These are phyloP conservation scores for Nicotiana paniculata DNA, from an alignment of 257 asterid species.

Conservation along the genomic window DNA sequence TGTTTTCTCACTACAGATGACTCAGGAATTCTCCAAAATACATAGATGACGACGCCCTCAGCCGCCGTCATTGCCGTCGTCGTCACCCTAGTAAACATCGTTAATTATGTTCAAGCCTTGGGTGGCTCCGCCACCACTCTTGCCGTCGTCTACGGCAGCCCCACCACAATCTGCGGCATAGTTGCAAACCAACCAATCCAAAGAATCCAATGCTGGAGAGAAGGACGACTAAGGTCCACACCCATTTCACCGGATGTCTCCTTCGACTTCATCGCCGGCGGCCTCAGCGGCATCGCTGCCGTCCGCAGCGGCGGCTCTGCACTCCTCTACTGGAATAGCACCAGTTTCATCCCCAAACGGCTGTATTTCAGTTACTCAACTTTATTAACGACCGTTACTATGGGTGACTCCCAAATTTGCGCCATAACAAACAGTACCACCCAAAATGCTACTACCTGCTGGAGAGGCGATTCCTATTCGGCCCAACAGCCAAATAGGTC, in stretches of 20 bases:
- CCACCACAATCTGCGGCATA: conserved; percentile 55
- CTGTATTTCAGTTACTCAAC: conserved; percentile 35
- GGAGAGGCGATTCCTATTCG: conserved; percentile 43
- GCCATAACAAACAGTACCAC: conserved; percentile 29
- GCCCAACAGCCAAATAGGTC: conserved; percentile 12
- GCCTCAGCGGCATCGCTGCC: conserved; percentile 53
- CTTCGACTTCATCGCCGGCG: conserved; percentile 70
- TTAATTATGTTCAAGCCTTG: conserved; percentile 36
- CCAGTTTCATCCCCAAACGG: conserved; percentile 38
- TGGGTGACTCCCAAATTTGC: conserved; percentile 68
- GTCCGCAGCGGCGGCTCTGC: conserved; percentile 57
- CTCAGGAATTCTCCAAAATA: conserved; percentile 15
- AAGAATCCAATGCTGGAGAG: conserved; percentile 62
- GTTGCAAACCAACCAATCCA: conserved; percentile 46
- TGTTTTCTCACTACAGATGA: conserved; percentile 32
- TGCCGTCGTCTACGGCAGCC: conserved; percentile 59
- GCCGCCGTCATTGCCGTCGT: conserved; percentile 22
- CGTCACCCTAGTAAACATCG: conserved; percentile 9
- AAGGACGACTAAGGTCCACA: conserved; percentile 20
- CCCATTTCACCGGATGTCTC: conserved; percentile 41
- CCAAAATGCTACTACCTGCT: conserved; percentile 35
- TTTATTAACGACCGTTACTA: conserved; percentile 34
- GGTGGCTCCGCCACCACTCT: conserved; percentile 69
- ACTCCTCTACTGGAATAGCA: conserved; percentile 63
- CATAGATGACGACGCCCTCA: conserved; percentile 42